Percentiles rank a stretch among this genome's conserved stretches.
phyloP scores from a whole-genome alignment of 2,329 filamentous ascomycete species.

The Akanthomyces uredinophilus region DNA sequence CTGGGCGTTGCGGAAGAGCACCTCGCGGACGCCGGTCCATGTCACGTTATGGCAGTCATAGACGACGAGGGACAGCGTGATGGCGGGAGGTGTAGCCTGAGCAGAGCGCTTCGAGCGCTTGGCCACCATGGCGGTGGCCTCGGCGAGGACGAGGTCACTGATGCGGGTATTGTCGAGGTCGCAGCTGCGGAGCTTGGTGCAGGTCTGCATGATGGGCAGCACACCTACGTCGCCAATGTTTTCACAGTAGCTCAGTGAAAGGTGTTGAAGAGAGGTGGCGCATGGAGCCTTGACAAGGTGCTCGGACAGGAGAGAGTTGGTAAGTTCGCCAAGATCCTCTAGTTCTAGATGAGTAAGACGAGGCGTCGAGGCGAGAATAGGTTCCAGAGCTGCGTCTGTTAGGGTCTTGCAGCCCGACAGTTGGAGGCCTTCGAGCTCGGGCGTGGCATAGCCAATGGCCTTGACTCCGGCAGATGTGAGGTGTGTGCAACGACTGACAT shows the following conservation, averaged over 20 bases:
- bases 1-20: constrained; percentile 79
- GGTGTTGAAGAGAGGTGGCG: constrained; percentile 64
- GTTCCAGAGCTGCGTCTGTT: constrained; percentile 66
- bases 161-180: constrained; percentile 93
- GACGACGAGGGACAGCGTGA: constrained; percentile 71
- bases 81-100: constrained; percentile 38
- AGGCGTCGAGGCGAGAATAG: constrained; percentile 69
- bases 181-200: constrained; percentile 61
- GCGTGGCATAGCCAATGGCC: constrained; percentile 67
- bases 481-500: constrained; percentile 71
- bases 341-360: constrained; percentile 81
- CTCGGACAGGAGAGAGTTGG: constrained; percentile 66
- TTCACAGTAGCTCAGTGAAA: constrained; percentile 89
- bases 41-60: constrained; percentile 92
- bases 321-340: constrained; percentile 75
- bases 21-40: constrained; percentile 84
- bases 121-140: constrained; percentile 76
- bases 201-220: constrained; percentile 74
- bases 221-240: constrained; percentile 77
- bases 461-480: constrained; percentile 71
- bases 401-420: constrained; percentile 72
- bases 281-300: constrained; percentile 74
- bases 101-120: constrained; percentile 49
- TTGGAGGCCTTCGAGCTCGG: constrained; percentile 75
- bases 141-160: constrained; percentile 77